Conservation (phyloP, 148 eudicot species). For the Camellia sinensis region DNA sequence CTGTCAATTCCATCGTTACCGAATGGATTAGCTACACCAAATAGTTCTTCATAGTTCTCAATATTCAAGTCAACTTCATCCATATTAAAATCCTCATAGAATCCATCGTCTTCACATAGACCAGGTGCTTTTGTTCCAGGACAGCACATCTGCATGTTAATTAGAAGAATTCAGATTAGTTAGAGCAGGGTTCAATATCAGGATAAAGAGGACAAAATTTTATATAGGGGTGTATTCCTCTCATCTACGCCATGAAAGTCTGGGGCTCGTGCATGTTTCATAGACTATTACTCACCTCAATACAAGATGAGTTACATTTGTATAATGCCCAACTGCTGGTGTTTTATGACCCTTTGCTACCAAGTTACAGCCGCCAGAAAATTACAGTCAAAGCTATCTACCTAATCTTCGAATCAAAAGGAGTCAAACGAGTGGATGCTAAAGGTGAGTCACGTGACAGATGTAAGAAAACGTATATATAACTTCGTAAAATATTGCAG, state of each 20-base stretch:
- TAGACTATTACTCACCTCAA: no score
- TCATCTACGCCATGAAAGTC: no score
- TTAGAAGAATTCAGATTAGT: not conserved
- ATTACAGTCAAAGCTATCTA: not conserved
- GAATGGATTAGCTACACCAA: constrained; percentile 47
- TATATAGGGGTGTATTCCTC: no score
- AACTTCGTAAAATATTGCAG: not conserved
- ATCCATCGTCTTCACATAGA: constrained; percentile 43
- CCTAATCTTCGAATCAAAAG: not conserved
- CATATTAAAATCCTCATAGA: constrained; percentile 37
- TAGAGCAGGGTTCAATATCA: not conserved
- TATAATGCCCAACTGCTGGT: no score
- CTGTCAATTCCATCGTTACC: constrained; percentile 43
- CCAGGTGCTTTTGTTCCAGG: constrained; percentile 39
- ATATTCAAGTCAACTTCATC: constrained; percentile 47
- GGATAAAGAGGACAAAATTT: not conserved
- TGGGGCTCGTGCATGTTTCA: no score
- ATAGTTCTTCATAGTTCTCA: constrained; percentile 55
- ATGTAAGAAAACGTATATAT: not conserved
- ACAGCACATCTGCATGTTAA: constrained; percentile 36
- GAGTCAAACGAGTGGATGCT: not conserved
- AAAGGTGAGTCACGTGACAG: no score
- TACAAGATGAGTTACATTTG: no score
- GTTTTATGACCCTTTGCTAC: no score
- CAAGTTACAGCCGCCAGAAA: no score